Percentiles rank a stretch among this genome's conserved stretches.
Conservation (phyloP, 225 moss, liverwort and hornwort species). For the Anthoceros angustus region DNA sequence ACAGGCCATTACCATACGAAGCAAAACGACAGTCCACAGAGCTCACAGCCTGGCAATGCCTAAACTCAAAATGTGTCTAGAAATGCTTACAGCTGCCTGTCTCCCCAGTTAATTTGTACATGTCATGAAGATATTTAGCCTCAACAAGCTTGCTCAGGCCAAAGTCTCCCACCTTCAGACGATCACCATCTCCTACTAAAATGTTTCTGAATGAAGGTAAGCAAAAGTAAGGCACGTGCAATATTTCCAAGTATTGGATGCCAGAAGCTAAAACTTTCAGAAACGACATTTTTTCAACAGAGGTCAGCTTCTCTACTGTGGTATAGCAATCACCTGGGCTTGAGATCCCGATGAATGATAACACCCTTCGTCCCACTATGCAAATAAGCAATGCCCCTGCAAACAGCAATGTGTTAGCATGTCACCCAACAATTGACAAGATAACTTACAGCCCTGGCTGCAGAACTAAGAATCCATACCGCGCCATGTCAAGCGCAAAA, state of each 20-base stretch:
- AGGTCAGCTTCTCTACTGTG: background rate
- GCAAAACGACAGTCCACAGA: background rate
- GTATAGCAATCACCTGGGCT: conserved; percentile 24
- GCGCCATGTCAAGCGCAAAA: conserved; percentile 62
- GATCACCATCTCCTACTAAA: conserved; percentile 42
- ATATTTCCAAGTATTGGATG: conserved; percentile 7
- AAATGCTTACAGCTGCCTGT: background rate
- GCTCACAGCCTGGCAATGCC: background rate
- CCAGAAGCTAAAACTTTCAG: background rate
- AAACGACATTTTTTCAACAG: background rate
- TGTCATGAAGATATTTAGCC: background rate
- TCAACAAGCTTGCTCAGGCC: conserved; percentile 35
- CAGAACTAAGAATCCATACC: conserved; percentile 13
- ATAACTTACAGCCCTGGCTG: background rate
- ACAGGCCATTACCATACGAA: background rate
- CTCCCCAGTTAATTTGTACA: background rate
- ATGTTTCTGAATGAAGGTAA: conserved; percentile 42
- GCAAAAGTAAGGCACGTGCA: conserved; percentile 19
- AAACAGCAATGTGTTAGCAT: background rate
- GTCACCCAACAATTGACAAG: background rate
- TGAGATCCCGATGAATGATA: conserved; percentile 51
- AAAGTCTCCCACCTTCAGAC: conserved; percentile 77
- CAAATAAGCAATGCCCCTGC: conserved; percentile 56
- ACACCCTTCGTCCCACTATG: conserved; percentile 32
- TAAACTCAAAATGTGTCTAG: conserved; percentile 1